Percentiles rank a stretch among this genome's conserved stretches.
Conservation (phyloP, 345 rosid species). For the Erucastrum elatum region DNA sequence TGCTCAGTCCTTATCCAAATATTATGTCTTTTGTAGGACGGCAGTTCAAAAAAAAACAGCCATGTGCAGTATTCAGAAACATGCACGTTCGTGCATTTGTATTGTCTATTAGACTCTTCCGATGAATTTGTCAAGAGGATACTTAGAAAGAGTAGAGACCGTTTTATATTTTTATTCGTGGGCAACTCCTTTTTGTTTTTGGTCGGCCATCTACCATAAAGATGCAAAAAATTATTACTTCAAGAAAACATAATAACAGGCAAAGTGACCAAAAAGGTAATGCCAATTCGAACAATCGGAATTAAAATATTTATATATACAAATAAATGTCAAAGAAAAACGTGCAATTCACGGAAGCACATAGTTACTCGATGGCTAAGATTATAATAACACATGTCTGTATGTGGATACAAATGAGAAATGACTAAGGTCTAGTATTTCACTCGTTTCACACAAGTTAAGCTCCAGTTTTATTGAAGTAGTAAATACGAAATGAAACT, state of each 20-base stretch:
- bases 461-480: not conserved
- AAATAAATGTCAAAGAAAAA: constrained; percentile 9
- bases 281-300: constrained; percentile 12
- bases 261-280: not conserved
- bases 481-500: not conserved
- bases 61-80: not conserved
- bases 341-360: constrained; percentile 27
- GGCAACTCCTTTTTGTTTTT: constrained; percentile 2
- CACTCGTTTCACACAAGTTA: not conserved
- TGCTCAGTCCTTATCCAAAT: too few species aligned
- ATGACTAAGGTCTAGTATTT: not conserved
- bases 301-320: not conserved
- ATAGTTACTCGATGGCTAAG: constrained; percentile 34
- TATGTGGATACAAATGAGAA: not conserved
- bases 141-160: not conserved
- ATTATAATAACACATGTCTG: not conserved
- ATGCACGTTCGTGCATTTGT: not conserved
- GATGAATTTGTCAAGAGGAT: not conserved
- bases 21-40: too few species aligned
- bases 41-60: not conserved
- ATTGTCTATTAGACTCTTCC: not conserved
- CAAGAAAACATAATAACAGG: constrained; percentile 7
- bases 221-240: not conserved
- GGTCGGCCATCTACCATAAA: constrained; percentile 34
- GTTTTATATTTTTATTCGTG: not conserved